Conservation (phyloP, 148 eudicot species). For the Hydrangea macrophylla region DNA sequence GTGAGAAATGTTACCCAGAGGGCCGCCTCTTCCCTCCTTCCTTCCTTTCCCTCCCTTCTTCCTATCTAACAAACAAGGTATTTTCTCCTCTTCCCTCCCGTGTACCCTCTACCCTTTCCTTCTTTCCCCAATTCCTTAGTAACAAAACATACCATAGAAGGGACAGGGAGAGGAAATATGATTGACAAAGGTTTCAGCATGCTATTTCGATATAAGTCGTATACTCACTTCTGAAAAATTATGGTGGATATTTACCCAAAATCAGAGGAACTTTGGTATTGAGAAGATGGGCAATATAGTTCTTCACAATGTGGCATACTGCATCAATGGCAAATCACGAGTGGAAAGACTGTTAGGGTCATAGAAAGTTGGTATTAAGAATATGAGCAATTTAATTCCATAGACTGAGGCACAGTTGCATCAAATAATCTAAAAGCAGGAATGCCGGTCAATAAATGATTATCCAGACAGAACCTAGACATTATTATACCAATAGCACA, state of each 20-base stretch:
- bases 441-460: not conserved
- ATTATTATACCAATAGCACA: not conserved
- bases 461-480: not conserved
- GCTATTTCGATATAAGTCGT: not conserved
- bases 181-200: not conserved
- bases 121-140: too few relatives aligned
- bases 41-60: too few relatives aligned
- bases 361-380: not conserved
- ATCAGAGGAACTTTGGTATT: conserved; percentile 81
- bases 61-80: too few relatives aligned
- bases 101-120: too few relatives aligned
- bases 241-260: conserved; percentile 48
- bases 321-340: conserved; percentile 29
- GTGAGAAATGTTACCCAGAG: too few relatives aligned
- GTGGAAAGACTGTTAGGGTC: not conserved
- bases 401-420: not conserved
- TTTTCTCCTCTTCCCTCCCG: too few relatives aligned
- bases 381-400: conserved; percentile 12
- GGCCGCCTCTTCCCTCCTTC: too few relatives aligned
- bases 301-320: conserved; percentile 92
- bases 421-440: conserved; percentile 16
- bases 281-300: conserved; percentile 64
- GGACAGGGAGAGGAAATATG: not conserved
- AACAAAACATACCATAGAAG: too few relatives aligned
- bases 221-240: not conserved